Conservation (phyloP, 129 eudicot species). For the Dittrichia graveolens region DNA sequence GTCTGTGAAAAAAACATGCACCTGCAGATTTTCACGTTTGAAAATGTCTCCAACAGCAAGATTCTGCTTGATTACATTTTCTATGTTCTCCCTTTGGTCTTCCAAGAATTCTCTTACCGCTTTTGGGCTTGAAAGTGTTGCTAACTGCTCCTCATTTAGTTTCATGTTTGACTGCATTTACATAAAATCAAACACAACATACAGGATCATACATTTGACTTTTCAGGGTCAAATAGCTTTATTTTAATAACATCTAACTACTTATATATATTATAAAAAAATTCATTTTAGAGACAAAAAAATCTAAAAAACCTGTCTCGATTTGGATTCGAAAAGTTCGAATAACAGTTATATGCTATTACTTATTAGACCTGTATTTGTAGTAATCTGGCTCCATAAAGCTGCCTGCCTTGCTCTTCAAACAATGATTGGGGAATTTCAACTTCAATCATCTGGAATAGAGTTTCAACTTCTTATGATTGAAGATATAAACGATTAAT, state of each 20-base stretch:
- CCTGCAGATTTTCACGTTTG: conserved; percentile 95
- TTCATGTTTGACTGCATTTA: conserved; percentile 63
- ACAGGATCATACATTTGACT: conserved; percentile 13
- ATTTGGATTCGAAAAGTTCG: background rate
- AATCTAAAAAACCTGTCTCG: background rate
- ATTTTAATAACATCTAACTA: conserved; percentile 7
- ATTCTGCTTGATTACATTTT: conserved; percentile 65
- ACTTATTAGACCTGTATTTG: conserved; percentile 72
- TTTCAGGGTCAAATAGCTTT: conserved; percentile 18
- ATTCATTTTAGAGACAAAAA: background rate
- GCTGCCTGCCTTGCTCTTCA: conserved; percentile 96
- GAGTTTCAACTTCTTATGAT: conserved; percentile 16
- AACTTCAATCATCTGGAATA: conserved; percentile 80
- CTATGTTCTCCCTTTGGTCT: conserved; percentile 74
- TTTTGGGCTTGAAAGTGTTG: conserved; percentile 71
- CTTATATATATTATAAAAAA: background rate
- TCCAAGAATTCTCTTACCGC: conserved; percentile 81
- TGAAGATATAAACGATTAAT: background rate
- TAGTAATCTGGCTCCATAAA: conserved; percentile 80
- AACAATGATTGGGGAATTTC: conserved; percentile 85
- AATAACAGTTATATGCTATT: background rate
- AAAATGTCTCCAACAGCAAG: conserved; percentile 92
- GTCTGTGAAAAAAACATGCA: conserved; percentile 22
- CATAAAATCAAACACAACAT: background rate
- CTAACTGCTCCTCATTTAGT: conserved; percentile 74